These are phyloP conservation scores for Fusarium bactridioides DNA, from an alignment of 2,329 filamentous ascomycete genomes.

Conservation along the genomic window DNA sequence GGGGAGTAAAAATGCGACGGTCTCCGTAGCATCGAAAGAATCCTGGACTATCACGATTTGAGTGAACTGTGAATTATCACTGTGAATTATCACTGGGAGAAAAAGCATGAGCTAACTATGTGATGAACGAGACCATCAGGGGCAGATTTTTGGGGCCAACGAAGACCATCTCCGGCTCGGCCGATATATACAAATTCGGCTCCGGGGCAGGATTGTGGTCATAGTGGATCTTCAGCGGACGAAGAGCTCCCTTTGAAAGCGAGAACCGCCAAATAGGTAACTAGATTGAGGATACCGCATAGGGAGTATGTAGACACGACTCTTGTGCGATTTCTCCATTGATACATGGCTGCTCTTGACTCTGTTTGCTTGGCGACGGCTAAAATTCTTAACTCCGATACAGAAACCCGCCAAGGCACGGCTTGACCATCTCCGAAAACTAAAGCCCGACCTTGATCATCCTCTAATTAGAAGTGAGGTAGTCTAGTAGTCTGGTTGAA, in stretches of 20 bases:
- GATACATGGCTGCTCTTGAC: background rate
- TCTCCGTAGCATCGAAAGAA: background rate
- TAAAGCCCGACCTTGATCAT: background rate
- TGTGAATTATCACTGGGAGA: slow-evolving; percentile 7
- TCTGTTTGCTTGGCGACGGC: background rate
- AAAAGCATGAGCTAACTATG: background rate
- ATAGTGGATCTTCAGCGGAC: slow-evolving; percentile 3
- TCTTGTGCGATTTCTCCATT: background rate
- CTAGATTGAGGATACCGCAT: background rate
- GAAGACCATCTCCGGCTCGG: slow-evolving; percentile 15
- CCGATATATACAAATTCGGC: slow-evolving; percentile 2
- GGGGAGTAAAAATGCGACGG: background rate
- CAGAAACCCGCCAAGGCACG: background rate
- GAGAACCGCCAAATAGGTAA: background rate
- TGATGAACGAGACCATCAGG: slow-evolving; percentile 2
- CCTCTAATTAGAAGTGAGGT: background rate
- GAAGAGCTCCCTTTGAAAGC: background rate
- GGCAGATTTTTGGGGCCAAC: background rate
- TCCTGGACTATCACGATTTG: background rate
- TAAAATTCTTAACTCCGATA: background rate
- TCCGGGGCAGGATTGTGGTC: background rate
- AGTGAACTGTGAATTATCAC: slow-evolving; percentile 12
- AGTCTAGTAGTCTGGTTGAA: background rate
- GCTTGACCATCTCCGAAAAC: background rate
- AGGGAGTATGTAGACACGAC: background rate